phyloP scores from a whole-genome alignment of 768 basidiomycete genomes.

The Rossbeevera mucosa region DNA sequence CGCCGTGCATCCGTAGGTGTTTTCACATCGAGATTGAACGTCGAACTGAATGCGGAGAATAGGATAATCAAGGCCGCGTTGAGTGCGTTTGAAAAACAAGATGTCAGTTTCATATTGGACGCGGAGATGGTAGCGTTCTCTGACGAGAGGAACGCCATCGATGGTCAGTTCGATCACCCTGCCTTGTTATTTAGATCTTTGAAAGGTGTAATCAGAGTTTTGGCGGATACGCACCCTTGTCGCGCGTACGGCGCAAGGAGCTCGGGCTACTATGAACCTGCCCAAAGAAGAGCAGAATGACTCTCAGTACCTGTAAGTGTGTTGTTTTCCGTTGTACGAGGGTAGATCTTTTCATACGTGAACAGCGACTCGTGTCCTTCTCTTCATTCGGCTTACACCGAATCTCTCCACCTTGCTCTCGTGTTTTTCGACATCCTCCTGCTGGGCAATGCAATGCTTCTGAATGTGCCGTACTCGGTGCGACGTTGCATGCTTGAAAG shows the following conservation, averaged over 20 bases:
- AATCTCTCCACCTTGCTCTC: constrained; percentile 61
- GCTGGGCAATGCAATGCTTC: constrained; percentile 57
- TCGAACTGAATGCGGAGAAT: constrained; percentile 6
- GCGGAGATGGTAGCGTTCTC: constrained; percentile 90
- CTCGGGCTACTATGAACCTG: constrained; percentile 34
- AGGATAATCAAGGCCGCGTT: constrained; percentile 63
- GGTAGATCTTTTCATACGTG: constrained; percentile 1
- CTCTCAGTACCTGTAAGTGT: constrained; percentile 18
- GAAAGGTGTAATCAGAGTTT: constrained; percentile 50
- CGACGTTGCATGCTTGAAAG: constrained; percentile 62
- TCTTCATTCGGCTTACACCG: constrained; percentile 35
- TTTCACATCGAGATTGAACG: neutral
- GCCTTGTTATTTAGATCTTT: neutral
- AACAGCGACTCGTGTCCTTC: constrained; percentile 38
- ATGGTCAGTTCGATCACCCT: constrained; percentile 47
- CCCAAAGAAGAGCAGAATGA: constrained; percentile 18
- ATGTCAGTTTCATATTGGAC: constrained; percentile 58
- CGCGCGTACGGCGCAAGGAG: constrained; percentile 52
- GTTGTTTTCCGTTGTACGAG: constrained; percentile 2
- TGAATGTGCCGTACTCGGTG: constrained; percentile 50
- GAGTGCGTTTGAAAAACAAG: constrained; percentile 36
- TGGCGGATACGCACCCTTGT: constrained; percentile 67
- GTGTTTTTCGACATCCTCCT: constrained; percentile 85
- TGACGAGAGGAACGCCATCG: constrained; percentile 50
- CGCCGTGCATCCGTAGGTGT: constrained; percentile 50